Conservation (phyloP, 805 yeast species). For the Lipomyces orientalis region DNA sequence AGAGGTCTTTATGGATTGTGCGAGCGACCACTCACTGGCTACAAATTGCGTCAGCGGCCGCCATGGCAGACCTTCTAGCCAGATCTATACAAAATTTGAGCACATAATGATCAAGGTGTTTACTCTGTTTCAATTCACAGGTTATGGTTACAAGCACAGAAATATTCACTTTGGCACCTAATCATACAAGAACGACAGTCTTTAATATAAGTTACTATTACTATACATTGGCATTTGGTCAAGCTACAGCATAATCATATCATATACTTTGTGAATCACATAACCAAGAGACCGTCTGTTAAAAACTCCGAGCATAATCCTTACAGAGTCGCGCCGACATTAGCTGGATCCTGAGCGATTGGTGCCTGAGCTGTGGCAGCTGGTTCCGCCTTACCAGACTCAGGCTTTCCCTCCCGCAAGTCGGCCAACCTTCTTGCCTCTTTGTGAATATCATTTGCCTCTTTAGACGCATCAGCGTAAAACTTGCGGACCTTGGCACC, state of each 20-base stretch:
- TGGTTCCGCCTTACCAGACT: conserved; percentile 3
- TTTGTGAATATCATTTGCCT: conserved; percentile 67
- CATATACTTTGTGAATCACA: background rate
- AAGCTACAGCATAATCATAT: background rate
- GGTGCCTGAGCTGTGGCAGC: background rate
- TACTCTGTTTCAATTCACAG: too few relatives aligned
- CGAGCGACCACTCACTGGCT: too few relatives aligned
- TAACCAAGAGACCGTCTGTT: background rate
- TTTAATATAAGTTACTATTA: too few relatives aligned
- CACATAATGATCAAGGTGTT: too few relatives aligned
- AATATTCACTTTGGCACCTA: background rate
- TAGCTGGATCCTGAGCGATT: background rate
- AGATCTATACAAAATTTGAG: too few relatives aligned
- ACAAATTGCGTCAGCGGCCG: too few relatives aligned
- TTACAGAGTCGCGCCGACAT: conserved; percentile 5
- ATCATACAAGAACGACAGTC: background rate
- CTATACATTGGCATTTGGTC: background rate
- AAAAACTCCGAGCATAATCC: background rate
- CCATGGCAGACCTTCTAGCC: too few relatives aligned
- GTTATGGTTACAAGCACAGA: background rate
- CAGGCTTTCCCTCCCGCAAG: conserved; percentile 51
- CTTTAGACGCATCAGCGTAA: conserved; percentile 61
- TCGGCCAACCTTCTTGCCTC: conserved; percentile 77
- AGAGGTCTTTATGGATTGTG: too few relatives aligned
- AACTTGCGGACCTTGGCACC: conserved; percentile 68